Base-by-base conservation (phyloP, 306 rosid genomes). In the Dryas drummondii region DNA sequence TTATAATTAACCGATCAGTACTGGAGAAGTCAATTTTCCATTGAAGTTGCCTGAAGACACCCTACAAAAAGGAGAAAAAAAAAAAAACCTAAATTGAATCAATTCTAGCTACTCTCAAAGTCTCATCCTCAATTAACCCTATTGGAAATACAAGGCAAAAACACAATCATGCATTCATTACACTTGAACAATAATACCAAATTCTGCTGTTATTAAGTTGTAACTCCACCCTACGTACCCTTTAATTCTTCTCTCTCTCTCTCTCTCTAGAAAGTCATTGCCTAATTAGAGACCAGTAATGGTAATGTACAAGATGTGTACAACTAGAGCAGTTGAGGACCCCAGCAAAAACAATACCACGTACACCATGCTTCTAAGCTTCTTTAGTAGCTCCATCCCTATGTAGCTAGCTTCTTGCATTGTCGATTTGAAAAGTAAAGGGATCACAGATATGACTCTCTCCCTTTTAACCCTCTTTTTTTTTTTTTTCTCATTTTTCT, bases 231-330 rank as follows among this genome's bases (percentile, higher is more conserved):
- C 65, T 42, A n/a, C n/a, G n/a, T n/a, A 42, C 80, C 40, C 55
- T 15, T 59, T 51, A 4, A 26, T 54, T 48, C 70, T 62, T 62
- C 53, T 15, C 54, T 14, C 51, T 76, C 37, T 22, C 51, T 73
- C 52, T 72, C 72, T 73, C 74, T 65, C 46, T 52, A 75, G 42
- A 49, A 84, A 62, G 96, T 86, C 84, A 84, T 5, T 79, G 67
- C 87, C 91, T 79, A 84, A 78, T 83, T 74, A 85, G 80, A 73
- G 70, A 73, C 48, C 68, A 73, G 71, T 80, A 82, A 70, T 50
- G 81, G 76, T 62, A 77, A 78, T 82, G 82, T 87, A 86, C 90
- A 84, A 74, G 62, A 84, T 16, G 57, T 54, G 72, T 79, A 75
- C 80, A 81, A 40, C 86, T 50, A 42, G 72, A 17, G 56, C 41